Evolutionary conservation across 768 basidiomycete species (phyloP), one percentile per base, ranked within the genome.

Genomic region (Suillus americanus): DNA sequence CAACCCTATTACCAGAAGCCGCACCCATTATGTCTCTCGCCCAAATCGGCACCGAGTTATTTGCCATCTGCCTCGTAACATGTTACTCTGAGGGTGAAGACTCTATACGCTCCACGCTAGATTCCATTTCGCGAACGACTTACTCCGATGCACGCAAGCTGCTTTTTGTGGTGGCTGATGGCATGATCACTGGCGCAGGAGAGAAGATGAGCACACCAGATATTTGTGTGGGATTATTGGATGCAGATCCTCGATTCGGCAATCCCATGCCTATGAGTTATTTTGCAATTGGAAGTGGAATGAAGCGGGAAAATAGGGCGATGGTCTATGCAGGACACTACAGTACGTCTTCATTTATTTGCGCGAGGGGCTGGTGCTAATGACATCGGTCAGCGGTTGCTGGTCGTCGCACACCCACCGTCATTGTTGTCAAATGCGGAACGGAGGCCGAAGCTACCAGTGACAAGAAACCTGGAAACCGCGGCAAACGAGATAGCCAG

Each of bases 241-340:
- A 99, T 69, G 92, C 92, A 4, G 97, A 99, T 76, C 90, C 93
- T 30, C 85, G 97, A 16, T 99, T 99, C 72, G 97, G 97, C 30
- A 95, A 97, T 71, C 97, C 97, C 3, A 87, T 87, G 53, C 94
- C 97, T 5, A 97, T 99, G 96, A 89, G 85, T 66, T 99, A 98
- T 73, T 78, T 84, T 63, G 92, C 97, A 2, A 94, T 99, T 35
- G 97, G 95, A 2, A 86, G 90, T 10, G 97, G 97, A 3, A 79
- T 87, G 23, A 98, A 99, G 81, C 85, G 83, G 61, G 89, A 95
- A 73, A 99, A 99, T 71, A 85, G 95, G 62, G 97, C 97, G 8
- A 93, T 97, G 93, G 92, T 99, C 23, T 99, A 99, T 81, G 97
- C 97, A 60, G 97, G 97, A n/a, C 97, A 99, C 81, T 98, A 99